Evolutionary conservation across 352 stramenopile genomes (phyloP), one percentile per base, ranked within the genome.

Genomic region (Globisporangium megalacanthum): DNA sequence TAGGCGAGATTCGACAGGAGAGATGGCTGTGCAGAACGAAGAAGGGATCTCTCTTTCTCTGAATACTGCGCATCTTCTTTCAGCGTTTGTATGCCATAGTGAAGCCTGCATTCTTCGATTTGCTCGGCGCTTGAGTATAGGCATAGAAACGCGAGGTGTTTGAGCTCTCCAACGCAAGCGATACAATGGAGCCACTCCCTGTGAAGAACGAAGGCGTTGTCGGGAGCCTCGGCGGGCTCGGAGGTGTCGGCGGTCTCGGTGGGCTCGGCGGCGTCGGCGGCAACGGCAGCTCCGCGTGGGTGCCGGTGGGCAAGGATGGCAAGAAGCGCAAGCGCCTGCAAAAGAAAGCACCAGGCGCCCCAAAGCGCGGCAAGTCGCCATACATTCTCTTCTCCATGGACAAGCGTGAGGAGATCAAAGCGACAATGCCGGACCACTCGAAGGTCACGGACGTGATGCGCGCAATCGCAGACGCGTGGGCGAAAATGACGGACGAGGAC

Each of bases 331-430:
- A 92, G 74, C 86, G 86, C 10, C 69, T 92, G 59, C 88, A 96
- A 68, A 94, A 93, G 75, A 95, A 95, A 65, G 88, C 88, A 15
- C 88, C 88, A 0, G 88, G 86, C 9, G 88, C 88, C 17, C 88
- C 88, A 36, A 96, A 96, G 73, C 86, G 86, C 52, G 86, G 84
- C 70, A 93, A 95, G 72, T 95, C 86, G 56, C 84, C 88, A 31
- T 96, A 96, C 77, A 96, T 96, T 61, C 70, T 96, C 20, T 96
- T 95, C 67, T 95, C 83, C n/a, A 95, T 95, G 84, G 88, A 94
- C 62, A 94, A 94, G 62, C 84, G 88, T 51, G 83, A 93, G 37
- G 80, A 93, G 65, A 93, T 96, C 69, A 96, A 96, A 69, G 70
- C 84, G 42, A 85, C 73, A 47, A 78, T 96, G 69, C 72, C 79